Base-by-base conservation (phyloP, 371 early-diverging fungal genomes). In the Rhizomucor miehei region DNA sequence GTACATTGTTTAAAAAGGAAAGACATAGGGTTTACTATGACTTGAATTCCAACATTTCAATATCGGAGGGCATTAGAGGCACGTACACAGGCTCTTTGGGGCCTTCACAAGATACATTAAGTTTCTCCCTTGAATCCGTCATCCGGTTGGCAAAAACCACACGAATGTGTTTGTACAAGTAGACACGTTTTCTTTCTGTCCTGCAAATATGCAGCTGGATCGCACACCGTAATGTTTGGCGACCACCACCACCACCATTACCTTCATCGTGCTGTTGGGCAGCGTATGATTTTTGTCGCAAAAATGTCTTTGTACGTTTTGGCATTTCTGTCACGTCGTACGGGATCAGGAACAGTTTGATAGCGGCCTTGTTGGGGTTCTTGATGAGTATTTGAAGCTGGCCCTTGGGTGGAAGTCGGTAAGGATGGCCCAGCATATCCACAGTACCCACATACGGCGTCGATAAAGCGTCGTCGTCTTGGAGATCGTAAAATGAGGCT, bases 281-380 rank as follows among this genome's bases (percentile, higher is more conserved):
- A 59, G 51, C 3, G 55, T 84, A 82, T 12, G 85, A 83, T 57
- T 91, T 91, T 65, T 92, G 92, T 8, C 93, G 80, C 20, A 93
- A 62, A 61, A 92, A 89, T 9, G 93, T 93, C 60, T 89, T 89
- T 6, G 84, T 75, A 29, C 66, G 66, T 8, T 74, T 56, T 0
- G 92, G 91, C 90, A 92, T 88, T 39, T 87, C 89, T 6, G 68
- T 68, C 48, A 91, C 81, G 63, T 93, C 89, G 59, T 92, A 93
- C 0, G 91, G 92, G 1, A 93, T 70, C 35, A 92, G 54, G 55
- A 90, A 92, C 0, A 92, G 63, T 60, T 93, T 91, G 49, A 91
- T 85, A 0, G 86, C 90, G 0, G 91, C 89, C 48, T 82, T 81
- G 66, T 83, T 77, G 1, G 89, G 88, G 54, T 93, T 93, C 65